Evolutionary conservation across 2,329 filamentous ascomycete genomes (phyloP).

Genomic region (Neofusicoccum cordaticola): DNA sequence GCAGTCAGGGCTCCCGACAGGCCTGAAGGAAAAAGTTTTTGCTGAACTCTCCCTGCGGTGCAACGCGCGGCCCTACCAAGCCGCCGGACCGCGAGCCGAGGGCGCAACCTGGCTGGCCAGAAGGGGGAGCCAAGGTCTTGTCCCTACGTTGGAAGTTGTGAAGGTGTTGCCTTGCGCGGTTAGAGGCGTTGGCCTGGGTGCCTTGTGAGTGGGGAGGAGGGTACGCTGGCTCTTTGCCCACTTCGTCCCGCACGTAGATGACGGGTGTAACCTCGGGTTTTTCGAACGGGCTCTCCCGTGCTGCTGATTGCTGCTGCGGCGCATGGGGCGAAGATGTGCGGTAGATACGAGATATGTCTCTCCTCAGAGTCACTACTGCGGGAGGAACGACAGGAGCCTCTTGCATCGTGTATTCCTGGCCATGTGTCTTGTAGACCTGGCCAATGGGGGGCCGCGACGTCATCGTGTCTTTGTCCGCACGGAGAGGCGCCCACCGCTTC

Average conservation of each 20-base stretch:
- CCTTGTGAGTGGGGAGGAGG: not conserved
- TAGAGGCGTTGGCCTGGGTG: conserved; percentile 5
- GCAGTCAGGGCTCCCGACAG: not conserved
- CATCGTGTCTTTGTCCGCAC: too few relatives aligned
- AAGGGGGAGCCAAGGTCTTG: conserved; percentile 15
- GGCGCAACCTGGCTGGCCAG: conserved; percentile 14
- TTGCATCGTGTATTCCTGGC: too few relatives aligned
- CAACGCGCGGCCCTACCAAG: conserved; percentile 12
- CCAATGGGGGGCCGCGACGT: too few relatives aligned
- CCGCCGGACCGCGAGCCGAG: conserved; percentile 7
- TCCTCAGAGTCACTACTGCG: not conserved
- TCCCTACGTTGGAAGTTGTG: conserved; percentile 15
- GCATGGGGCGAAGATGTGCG: not conserved
- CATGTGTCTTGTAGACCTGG: too few relatives aligned
- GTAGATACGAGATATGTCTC: not conserved
- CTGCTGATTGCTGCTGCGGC: not conserved
- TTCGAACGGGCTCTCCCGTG: not conserved
- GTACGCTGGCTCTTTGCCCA: not conserved
- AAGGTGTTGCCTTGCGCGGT: not conserved
- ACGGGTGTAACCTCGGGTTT: not conserved
- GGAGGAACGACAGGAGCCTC: not conserved
- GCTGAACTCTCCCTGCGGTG: not conserved
- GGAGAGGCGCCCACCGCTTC: too few relatives aligned
- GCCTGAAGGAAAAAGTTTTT: not conserved
- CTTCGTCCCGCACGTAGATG: not conserved